A percentile compares a stretch with the other conserved stretches of the same genome.
phyloP scores from a whole-genome alignment of 2,329 filamentous ascomycete genomes.

The Fusarium sp. region DNA sequence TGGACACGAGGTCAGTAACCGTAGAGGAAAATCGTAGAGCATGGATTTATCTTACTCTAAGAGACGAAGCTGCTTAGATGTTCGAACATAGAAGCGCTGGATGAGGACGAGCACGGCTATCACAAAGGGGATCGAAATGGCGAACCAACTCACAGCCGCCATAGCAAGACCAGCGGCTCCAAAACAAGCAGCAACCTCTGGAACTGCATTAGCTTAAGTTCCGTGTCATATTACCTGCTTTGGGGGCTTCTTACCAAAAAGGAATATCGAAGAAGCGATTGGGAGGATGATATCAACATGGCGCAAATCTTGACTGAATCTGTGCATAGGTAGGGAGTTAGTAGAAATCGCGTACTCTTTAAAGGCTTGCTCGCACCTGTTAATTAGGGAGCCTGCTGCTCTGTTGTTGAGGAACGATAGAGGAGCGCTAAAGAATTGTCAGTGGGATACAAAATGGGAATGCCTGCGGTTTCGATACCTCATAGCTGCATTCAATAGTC shows the following conservation, averaged over 20 bases:
- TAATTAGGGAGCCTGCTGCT: slow-evolving; percentile 49
- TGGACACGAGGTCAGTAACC: slow-evolving; percentile 7
- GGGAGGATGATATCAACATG: slow-evolving; percentile 58
- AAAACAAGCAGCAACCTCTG: slow-evolving; percentile 54
- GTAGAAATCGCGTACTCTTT: not conserved
- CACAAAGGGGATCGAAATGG: slow-evolving; percentile 60
- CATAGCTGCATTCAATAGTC: slow-evolving; percentile 47
- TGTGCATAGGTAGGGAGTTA: slow-evolving; percentile 19
- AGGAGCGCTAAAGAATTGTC: slow-evolving; percentile 37
- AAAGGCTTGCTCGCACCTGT: slow-evolving; percentile 35
- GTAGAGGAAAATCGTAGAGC: rapidly evolving
- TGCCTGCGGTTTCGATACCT: slow-evolving; percentile 20
- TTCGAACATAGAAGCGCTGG: slow-evolving; percentile 67
- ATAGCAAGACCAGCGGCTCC: slow-evolving; percentile 61
- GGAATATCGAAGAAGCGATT: slow-evolving; percentile 42
- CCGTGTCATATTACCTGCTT: too few relatives aligned
- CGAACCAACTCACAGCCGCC: slow-evolving; percentile 60
- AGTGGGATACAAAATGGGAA: not conserved
- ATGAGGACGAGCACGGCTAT: slow-evolving; percentile 58
- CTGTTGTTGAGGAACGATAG: slow-evolving; percentile 49
- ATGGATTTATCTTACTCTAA: slow-evolving; percentile 55
- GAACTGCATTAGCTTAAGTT: not conserved
- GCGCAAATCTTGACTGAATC: slow-evolving; percentile 60
- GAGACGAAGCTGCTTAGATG: slow-evolving; percentile 66
- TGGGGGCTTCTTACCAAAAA: slow-evolving; percentile 41